These are phyloP conservation scores for Wallemia hederae DNA, from an alignment of 1,284 basidiomycete species.

Conservation along the genomic window DNA sequence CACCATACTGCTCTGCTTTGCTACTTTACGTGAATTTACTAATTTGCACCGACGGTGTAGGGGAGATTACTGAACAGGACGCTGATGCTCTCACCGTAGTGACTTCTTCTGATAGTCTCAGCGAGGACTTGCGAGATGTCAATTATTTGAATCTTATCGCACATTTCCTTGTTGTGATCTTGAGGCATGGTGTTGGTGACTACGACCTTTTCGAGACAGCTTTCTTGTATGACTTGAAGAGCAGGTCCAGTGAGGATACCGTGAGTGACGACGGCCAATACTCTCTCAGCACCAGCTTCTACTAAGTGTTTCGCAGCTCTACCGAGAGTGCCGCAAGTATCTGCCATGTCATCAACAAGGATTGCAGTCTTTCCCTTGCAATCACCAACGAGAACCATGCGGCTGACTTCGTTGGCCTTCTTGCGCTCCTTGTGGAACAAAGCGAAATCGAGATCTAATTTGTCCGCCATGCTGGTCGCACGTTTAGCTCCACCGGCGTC, in stretches of 20 bases:
- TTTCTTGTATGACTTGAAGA: conserved; percentile 33
- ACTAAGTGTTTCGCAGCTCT: conserved; percentile 65
- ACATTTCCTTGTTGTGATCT: conserved; percentile 37
- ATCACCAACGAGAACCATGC: conserved; percentile 92
- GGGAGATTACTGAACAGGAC: neutral
- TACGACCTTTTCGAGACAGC: conserved; percentile 71
- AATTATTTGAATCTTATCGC: conserved; percentile 75
- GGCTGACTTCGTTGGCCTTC: conserved; percentile 94
- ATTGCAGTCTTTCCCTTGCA: conserved; percentile 83
- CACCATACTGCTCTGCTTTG: too few relatives aligned
- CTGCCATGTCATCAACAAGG: conserved; percentile 99
- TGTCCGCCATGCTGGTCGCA: conserved; percentile 89
- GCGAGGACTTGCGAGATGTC: conserved; percentile 85
- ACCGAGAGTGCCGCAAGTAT: conserved; percentile 92
- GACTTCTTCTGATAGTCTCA: conserved; percentile 73
- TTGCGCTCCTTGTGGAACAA: conserved; percentile 99
- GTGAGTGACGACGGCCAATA: conserved; percentile 87
- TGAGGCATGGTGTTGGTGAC: conserved; percentile 98
- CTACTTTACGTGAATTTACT: too few relatives aligned
- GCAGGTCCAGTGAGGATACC: conserved; percentile 83
- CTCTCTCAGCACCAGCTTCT: conserved; percentile 62
- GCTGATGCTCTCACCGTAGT: conserved; percentile 12
- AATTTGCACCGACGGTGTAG: neutral
- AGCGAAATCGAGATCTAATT: conserved; percentile 89
- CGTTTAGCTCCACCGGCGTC: conserved; percentile 97